Conservation (phyloP, 345 rosid species). For the Punica granatum region DNA sequence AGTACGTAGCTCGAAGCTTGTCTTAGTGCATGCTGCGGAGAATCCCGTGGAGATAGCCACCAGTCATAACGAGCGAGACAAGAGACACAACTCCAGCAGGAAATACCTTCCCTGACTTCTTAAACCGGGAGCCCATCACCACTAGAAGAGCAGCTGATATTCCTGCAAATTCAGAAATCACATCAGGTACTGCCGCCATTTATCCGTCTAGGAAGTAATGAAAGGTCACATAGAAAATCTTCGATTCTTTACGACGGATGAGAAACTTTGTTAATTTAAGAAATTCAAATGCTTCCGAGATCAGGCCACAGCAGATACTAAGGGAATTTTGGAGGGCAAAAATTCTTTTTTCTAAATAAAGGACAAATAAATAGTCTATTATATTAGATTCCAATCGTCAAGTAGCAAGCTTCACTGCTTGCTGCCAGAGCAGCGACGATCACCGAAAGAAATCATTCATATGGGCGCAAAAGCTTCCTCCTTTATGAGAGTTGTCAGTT, state of each 20-base stretch:
- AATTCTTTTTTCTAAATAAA: not conserved
- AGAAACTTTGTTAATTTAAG: no score
- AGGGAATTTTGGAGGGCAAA: not conserved
- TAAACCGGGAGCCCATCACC: conserved; percentile 82
- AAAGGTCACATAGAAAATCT: no score
- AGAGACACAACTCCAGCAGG: conserved; percentile 89
- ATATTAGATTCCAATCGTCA: no score
- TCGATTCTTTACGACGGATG: no score
- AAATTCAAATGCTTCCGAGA: no score
- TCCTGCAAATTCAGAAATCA: conserved; percentile 33
- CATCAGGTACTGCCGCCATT: not conserved
- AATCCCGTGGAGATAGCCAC: conserved; percentile 76
- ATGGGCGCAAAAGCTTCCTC: no score
- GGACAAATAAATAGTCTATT: no score
- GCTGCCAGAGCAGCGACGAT: no score
- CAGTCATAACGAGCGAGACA: conserved; percentile 71
- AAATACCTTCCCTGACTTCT: conserved; percentile 60
- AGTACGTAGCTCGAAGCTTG: conserved; percentile 18
- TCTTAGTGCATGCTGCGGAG: conserved; percentile 46
- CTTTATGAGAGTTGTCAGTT: no score
- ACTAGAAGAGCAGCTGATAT: conserved; percentile 56
- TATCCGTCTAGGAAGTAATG: not conserved
- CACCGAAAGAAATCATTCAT: no score
- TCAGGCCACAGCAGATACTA: no score
- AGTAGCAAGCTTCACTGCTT: no score